Percentiles rank a stretch among this genome's conserved stretches.
Conservation (phyloP, 305 asterid genomes). For the Striga hermonthica region DNA sequence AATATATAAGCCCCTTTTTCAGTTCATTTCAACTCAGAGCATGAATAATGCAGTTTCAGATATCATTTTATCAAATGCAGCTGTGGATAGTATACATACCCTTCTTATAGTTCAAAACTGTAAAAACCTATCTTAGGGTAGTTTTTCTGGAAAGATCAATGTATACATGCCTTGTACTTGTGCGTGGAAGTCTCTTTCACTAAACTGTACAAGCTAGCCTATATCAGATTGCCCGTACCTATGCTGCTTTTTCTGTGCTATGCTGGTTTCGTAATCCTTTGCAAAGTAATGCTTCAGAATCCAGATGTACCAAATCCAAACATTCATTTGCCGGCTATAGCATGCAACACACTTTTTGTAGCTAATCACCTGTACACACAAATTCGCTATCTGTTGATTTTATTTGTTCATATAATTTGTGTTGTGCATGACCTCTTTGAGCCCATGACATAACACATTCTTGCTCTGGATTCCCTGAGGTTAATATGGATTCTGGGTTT, state of each 20-base stretch:
- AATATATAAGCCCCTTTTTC: background rate
- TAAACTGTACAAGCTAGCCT: background rate
- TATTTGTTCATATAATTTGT: background rate
- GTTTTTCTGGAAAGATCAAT: background rate
- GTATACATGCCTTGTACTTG: background rate
- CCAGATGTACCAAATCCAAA: background rate
- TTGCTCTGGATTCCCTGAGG: slow-evolving; percentile 7
- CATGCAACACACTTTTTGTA: background rate
- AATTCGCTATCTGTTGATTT: background rate
- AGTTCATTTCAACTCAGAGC: background rate
- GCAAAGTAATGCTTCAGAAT: background rate
- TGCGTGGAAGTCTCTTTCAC: background rate
- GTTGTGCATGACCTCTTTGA: background rate
- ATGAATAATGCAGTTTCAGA: background rate
- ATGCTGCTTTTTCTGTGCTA: background rate
- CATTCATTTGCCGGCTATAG: too few species aligned
- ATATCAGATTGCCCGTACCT: background rate
- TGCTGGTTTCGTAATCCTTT: background rate
- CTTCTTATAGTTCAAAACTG: background rate
- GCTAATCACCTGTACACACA: background rate
- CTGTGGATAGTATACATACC: background rate
- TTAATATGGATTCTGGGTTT: slow-evolving; percentile 28
- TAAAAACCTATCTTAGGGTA: background rate
- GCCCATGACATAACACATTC: background rate
- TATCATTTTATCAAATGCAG: background rate